phyloP scores from a whole-genome alignment of 2,329 filamentous ascomycete species.

The Claviceps cyperi region DNA sequence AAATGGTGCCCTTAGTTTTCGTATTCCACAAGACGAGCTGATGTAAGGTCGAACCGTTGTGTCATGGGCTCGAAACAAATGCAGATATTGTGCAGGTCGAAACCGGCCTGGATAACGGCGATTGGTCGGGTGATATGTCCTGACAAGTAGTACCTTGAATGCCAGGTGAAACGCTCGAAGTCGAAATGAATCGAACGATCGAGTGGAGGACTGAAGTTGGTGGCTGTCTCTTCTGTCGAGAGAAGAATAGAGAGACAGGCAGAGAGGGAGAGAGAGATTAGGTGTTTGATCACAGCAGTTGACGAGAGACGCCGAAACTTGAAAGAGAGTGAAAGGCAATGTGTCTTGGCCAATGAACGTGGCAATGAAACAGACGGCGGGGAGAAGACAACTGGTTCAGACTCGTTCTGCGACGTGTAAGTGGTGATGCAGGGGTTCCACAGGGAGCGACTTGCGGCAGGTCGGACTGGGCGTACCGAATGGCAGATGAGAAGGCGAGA shows the following conservation, averaged over 20 bases:
- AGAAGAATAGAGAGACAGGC: not conserved
- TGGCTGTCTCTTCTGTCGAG: not conserved
- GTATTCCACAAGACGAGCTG: not conserved
- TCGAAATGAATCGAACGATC: not conserved
- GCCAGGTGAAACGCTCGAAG: not conserved
- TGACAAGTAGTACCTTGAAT: not conserved
- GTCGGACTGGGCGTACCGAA: not conserved
- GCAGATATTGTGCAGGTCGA: not conserved
- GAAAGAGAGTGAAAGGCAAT: not conserved
- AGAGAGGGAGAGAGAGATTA: not conserved
- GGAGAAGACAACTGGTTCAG: slow-evolving; percentile 2
- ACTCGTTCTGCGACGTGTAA: slow-evolving; percentile 7
- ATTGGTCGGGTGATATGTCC: not conserved
- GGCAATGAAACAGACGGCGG: slow-evolving; percentile 1
- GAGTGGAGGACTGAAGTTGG: not conserved
- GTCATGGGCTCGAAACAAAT: not conserved
- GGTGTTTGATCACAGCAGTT: not conserved
- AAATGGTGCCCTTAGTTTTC: not conserved
- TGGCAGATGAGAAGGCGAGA: not conserved
- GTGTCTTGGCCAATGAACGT: not conserved
- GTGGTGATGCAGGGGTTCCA: slow-evolving; percentile 5
- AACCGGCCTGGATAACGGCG: not conserved
- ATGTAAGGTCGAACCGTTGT: not conserved
- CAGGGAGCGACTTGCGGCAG: not conserved
- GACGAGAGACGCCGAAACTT: not conserved